These are phyloP conservation scores for Penicillium olsonii DNA, from an alignment of 2,329 filamentous ascomycete genomes.

Conservation along the genomic window DNA sequence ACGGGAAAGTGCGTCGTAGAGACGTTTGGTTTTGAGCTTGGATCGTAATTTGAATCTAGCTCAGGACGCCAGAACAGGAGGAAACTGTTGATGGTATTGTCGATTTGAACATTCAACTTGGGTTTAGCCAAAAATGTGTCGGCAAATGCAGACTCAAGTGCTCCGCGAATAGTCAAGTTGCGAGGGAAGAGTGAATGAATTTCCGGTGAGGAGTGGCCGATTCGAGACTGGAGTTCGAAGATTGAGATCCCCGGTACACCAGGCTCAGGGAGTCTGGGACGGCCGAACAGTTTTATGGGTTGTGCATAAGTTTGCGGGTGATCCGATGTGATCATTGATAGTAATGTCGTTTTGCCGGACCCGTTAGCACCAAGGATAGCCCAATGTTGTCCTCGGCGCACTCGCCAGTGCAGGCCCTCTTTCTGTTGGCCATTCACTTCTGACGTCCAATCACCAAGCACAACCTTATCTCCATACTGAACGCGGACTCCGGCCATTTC, in stretches of 20 bases:
- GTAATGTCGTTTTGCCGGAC: constrained; percentile 91
- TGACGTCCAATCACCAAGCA: constrained; percentile 79
- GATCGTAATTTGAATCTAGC: constrained; percentile 59
- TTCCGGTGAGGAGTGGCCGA: constrained; percentile 92
- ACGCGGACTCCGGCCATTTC: constrained; percentile 87
- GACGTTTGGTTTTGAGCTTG: constrained; percentile 10
- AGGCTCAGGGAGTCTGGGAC: constrained; percentile 72
- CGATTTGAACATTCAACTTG: constrained; percentile 59
- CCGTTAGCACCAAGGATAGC: constrained; percentile 91
- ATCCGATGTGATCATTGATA: constrained; percentile 91
- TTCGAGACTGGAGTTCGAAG: constrained; percentile 85
- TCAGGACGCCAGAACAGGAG: constrained; percentile 78
- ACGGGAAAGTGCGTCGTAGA: constrained; percentile 26
- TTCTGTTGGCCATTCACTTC: constrained; percentile 51
- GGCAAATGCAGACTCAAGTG: constrained; percentile 85
- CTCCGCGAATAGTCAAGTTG: constrained; percentile 68
- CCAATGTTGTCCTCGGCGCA: constrained; percentile 82
- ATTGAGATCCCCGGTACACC: constrained; percentile 77
- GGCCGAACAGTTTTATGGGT: constrained; percentile 83
- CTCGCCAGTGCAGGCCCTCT: constrained; percentile 76
- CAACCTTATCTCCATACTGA: constrained; percentile 73
- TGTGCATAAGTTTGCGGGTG: constrained; percentile 92
- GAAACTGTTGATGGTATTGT: constrained; percentile 64
- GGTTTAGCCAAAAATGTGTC: constrained; percentile 79
- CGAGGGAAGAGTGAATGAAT: constrained; percentile 91